phyloP scores from a whole-genome alignment of 768 basidiomycete species.

The Rhodocollybia butyracea region DNA sequence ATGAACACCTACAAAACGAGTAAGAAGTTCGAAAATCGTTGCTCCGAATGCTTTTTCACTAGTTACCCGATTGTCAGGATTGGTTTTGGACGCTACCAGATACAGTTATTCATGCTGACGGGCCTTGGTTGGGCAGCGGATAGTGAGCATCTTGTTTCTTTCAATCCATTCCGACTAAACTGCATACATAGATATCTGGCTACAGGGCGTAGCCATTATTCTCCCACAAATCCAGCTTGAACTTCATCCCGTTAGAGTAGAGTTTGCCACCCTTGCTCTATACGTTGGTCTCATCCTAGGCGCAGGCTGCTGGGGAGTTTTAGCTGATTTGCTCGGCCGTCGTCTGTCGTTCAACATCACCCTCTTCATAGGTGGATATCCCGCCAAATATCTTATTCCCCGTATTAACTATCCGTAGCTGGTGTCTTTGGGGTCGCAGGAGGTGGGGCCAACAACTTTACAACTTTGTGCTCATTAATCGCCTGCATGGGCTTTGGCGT shows the following conservation, averaged over 20 bases:
- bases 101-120: conserved; percentile 42
- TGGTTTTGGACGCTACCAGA: conserved; percentile 48
- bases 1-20: conserved; percentile 45
- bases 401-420: too few relatives aligned
- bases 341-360: conserved; percentile 39
- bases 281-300: conserved; percentile 49
- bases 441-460: conserved; percentile 45
- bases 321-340: conserved; percentile 49
- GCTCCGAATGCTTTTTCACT: not conserved
- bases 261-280: conserved; percentile 43
- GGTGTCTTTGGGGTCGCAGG: conserved; percentile 51
- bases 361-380: conserved; percentile 27
- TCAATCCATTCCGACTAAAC: not conserved
- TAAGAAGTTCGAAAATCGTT: conserved; percentile 16
- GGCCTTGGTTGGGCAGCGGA: conserved; percentile 50
- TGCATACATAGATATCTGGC: conserved; percentile 40
- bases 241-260: conserved; percentile 38
- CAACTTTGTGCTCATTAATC: conserved; percentile 25
- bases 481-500: conserved; percentile 49
- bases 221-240: conserved; percentile 42
- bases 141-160: conserved; percentile 32
- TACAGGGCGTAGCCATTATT: conserved; percentile 46
- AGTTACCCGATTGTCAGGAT: conserved; percentile 26
- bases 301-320: conserved; percentile 46
- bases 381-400: too few relatives aligned